Conservation (phyloP, 768 basidiomycete genomes). For the Erythrobasidium yunnanense region DNA sequence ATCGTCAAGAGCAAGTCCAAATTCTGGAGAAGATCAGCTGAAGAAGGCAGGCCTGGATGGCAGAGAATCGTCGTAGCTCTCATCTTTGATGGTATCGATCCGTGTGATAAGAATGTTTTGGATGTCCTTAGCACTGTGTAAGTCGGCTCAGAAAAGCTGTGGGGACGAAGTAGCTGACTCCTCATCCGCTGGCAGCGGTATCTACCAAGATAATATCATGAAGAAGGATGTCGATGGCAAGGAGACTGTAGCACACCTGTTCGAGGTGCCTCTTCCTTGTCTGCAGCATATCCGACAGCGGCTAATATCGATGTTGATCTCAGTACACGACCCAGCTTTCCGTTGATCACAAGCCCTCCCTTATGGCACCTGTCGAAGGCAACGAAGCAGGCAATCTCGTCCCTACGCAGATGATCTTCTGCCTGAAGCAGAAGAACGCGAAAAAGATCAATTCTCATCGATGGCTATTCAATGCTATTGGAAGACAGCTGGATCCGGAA, state of each 20-base stretch:
- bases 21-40: slow-evolving; percentile 72
- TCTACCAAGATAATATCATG: slow-evolving; percentile 39
- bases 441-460: slow-evolving; percentile 95
- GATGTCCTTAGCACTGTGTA: slow-evolving; percentile 31
- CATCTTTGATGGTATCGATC: slow-evolving; percentile 82
- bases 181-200: slow-evolving; percentile 28
- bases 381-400: slow-evolving; percentile 86
- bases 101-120: slow-evolving; percentile 66
- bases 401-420: slow-evolving; percentile 47
- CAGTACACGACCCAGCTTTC: slow-evolving; percentile 96
- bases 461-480: slow-evolving; percentile 94
- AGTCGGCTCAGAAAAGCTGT: neutral
- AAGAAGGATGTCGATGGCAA: slow-evolving; percentile 39
- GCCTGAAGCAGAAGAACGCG: slow-evolving; percentile 54
- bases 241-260: slow-evolving; percentile 80
- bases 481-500: slow-evolving; percentile 55
- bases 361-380: slow-evolving; percentile 69
- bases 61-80: slow-evolving; percentile 56
- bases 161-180: neutral
- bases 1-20: slow-evolving; percentile 94
- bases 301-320: neutral
- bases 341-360: slow-evolving; percentile 75
- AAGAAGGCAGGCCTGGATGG: slow-evolving; percentile 66
- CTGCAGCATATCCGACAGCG: neutral
- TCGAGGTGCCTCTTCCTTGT: slow-evolving; percentile 56